These are phyloP conservation scores for Panaeolus cyanescens DNA, from an alignment of 768 basidiomycete genomes.

Conservation along the genomic window DNA sequence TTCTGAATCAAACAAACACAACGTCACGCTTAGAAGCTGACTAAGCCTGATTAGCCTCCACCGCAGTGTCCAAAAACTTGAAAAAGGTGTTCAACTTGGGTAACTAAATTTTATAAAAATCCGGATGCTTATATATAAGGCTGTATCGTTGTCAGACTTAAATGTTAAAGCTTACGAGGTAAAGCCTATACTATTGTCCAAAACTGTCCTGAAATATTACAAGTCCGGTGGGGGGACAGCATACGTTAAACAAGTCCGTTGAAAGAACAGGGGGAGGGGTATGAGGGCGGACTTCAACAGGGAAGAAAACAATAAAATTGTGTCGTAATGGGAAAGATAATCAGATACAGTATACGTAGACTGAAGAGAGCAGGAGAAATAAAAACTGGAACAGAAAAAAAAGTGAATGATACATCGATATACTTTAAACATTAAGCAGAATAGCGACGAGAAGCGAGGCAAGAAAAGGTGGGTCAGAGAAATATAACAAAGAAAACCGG, in stretches of 20 bases:
- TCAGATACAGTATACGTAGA: background rate
- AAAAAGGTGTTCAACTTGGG: too few relatives aligned
- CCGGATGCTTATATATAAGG: background rate
- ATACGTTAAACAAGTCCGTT: background rate
- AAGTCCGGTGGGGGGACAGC: background rate
- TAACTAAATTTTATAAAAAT: too few relatives aligned
- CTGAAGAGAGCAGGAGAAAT: background rate
- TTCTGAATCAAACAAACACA: background rate
- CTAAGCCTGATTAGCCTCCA: too few relatives aligned
- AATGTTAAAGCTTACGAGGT: background rate
- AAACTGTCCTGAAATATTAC: background rate
- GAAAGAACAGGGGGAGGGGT: background rate
- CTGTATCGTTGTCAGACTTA: background rate
- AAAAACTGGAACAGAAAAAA: background rate
- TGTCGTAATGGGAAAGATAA: background rate
- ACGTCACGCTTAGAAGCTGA: too few relatives aligned
- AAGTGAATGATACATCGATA: background rate
- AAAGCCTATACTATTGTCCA: background rate
- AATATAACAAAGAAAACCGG: background rate
- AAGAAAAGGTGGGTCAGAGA: background rate
- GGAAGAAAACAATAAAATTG: slow-evolving; percentile 1
- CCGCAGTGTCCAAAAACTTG: too few relatives aligned
- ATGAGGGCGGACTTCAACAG: background rate
- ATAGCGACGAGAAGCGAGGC: background rate
- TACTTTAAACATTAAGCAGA: slow-evolving; percentile 4